A percentile compares a stretch with the other conserved stretches of the same genome.
Conservation (phyloP, 2,329 filamentous ascomycete genomes). For the Nemania serpens region DNA sequence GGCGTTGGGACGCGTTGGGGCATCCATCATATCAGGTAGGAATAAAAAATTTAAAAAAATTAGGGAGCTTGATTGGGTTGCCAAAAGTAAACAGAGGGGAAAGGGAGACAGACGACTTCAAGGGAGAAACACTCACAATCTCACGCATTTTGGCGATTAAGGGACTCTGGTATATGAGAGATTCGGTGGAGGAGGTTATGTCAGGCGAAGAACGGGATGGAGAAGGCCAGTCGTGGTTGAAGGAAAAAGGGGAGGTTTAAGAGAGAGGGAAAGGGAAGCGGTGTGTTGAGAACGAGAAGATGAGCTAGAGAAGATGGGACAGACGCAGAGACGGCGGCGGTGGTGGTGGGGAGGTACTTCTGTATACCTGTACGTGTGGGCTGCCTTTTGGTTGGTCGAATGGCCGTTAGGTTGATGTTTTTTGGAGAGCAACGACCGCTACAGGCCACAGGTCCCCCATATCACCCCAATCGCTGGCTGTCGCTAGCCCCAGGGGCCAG, state of each 20-base stretch:
- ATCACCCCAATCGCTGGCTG: slow-evolving; percentile 7
- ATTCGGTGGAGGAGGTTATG: slow-evolving; percentile 34
- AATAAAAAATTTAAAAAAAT: too few relatives aligned
- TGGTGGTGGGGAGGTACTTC: slow-evolving; percentile 25
- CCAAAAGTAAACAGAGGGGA: slow-evolving; percentile 34
- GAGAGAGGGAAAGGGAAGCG: slow-evolving; percentile 31
- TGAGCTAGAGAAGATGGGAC: slow-evolving; percentile 22
- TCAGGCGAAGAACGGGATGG: slow-evolving; percentile 30
- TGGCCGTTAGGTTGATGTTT: slow-evolving; percentile 9
- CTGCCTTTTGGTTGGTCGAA: slow-evolving; percentile 22
- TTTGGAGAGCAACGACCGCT: slow-evolving; percentile 12
- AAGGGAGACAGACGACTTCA: slow-evolving; percentile 6
- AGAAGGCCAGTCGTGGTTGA: slow-evolving; percentile 26
- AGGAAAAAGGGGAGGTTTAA: slow-evolving; percentile 33
- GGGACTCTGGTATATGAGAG: slow-evolving; percentile 34
- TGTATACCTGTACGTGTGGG: slow-evolving; percentile 2
- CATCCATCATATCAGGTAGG: slow-evolving; percentile 22
- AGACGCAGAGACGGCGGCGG: slow-evolving; percentile 11
- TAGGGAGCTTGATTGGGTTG: slow-evolving; percentile 24
- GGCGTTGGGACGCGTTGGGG: slow-evolving; percentile 42
- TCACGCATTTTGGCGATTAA: slow-evolving; percentile 68
- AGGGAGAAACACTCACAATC: slow-evolving; percentile 61
- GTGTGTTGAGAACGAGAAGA: slow-evolving; percentile 21
- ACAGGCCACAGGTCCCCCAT: not conserved
- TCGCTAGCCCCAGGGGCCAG: slow-evolving; percentile 16